Conservation (phyloP, 805 yeast species). For the Teunomyces tritomae region DNA sequence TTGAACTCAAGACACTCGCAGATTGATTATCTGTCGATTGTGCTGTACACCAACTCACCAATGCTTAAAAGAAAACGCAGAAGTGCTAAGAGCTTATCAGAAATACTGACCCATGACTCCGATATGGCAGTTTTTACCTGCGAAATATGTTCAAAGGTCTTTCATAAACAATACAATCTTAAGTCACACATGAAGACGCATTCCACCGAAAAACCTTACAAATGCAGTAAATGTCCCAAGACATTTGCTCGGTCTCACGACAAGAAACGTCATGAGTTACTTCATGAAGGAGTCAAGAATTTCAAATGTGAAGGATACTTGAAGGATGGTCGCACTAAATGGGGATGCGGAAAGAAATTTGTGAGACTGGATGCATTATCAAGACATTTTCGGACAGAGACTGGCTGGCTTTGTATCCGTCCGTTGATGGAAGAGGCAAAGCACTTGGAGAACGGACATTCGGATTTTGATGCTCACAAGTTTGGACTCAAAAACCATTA, state of each 20-base stretch:
- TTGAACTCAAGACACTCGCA: constrained; percentile 6
- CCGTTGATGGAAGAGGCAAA: constrained; percentile 64
- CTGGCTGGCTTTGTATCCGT: constrained; percentile 66
- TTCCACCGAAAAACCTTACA: constrained; percentile 68
- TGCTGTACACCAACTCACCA: constrained; percentile 32
- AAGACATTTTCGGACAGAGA: constrained; percentile 72
- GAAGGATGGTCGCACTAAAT: constrained; percentile 53
- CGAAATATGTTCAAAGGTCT: constrained; percentile 42
- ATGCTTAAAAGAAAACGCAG: constrained; percentile 19
- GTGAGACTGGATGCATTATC: constrained; percentile 78
- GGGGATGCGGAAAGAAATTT: constrained; percentile 77
- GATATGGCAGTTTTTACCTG: constrained; percentile 31
- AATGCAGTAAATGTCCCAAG: constrained; percentile 61
- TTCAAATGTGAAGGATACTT: constrained; percentile 64
- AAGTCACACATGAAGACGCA: constrained; percentile 52
- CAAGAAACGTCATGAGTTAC: constrained; percentile 67
- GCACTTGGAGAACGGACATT: constrained; percentile 11
- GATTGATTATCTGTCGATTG: constrained; percentile 35
- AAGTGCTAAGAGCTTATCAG: constrained; percentile 7
- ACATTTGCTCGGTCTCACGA: constrained; percentile 79
- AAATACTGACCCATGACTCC: not conserved
- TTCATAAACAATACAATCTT: constrained; percentile 49
- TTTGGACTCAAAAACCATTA: not conserved
- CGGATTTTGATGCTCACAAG: not conserved
- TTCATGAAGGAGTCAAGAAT: constrained; percentile 72